A percentile compares a stretch with the other conserved stretches of the same genome.
Conservation (phyloP, 805 yeast species). For the Saturnispora sekii region DNA sequence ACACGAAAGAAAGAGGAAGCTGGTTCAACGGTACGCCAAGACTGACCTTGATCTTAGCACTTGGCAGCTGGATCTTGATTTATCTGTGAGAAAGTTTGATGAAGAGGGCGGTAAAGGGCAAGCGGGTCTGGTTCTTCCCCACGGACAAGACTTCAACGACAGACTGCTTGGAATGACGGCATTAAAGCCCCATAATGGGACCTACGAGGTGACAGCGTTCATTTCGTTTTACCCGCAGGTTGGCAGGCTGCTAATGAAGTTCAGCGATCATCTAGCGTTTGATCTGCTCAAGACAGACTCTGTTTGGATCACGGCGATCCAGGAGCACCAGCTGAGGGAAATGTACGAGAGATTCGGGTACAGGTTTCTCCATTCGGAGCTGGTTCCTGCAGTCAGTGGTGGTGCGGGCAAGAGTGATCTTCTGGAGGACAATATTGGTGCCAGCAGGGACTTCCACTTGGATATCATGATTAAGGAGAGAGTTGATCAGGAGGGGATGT, state of each 20-base stretch:
- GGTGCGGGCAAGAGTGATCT: constrained; percentile 10
- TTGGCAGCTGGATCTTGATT: neutral
- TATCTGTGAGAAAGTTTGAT: neutral
- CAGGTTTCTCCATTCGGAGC: constrained; percentile 16
- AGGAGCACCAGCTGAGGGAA: constrained; percentile 38
- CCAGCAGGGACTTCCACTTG: constrained; percentile 32
- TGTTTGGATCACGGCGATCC: constrained; percentile 34
- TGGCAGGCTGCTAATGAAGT: constrained; percentile 19
- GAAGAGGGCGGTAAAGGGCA: neutral
- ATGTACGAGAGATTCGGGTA: constrained; percentile 39
- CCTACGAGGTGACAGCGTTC: constrained; percentile 40
- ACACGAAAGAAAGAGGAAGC: constrained; percentile 14
- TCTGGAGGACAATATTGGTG: constrained; percentile 32
- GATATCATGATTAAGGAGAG: constrained; percentile 26
- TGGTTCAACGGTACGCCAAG: constrained; percentile 12
- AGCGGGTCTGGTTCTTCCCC: constrained; percentile 13
- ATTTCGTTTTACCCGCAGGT: constrained; percentile 40
- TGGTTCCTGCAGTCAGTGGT: constrained; percentile 19
- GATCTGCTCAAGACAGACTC: constrained; percentile 11
- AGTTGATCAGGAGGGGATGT: neutral
- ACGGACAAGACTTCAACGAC: constrained; percentile 21
- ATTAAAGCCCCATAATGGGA: constrained; percentile 21
- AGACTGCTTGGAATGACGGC: constrained; percentile 29
- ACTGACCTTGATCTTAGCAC: constrained; percentile 15
- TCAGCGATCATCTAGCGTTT: constrained; percentile 12